A percentile compares a stretch with the other conserved stretches of the same genome.
Evolutionary conservation across 768 basidiomycete genomes (phyloP).

Genomic region (Tubosaeta sp.): DNA sequence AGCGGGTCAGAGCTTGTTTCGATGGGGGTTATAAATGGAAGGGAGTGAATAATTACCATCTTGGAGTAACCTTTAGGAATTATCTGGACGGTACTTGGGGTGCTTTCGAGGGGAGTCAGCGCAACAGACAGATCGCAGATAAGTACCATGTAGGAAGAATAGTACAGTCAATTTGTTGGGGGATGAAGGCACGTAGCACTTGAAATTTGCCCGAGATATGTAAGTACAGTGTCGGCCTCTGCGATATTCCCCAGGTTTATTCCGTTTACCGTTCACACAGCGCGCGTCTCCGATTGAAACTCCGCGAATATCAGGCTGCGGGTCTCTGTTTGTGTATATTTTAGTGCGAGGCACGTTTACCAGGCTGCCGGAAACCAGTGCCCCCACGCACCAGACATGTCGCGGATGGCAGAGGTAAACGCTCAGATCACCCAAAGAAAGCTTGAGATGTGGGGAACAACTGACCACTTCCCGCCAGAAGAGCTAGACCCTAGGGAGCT

Average conservation of each 20-base stretch:
- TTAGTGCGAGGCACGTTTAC: conserved; percentile 7
- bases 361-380: too few species aligned
- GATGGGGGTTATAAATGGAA: neutral
- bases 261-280: neutral
- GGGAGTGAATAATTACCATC: too few species aligned
- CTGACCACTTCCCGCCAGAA: neutral
- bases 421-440: neutral
- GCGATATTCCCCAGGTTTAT: neutral
- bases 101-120: too few species aligned
- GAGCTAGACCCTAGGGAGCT: conserved; percentile 6
- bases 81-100: too few species aligned
- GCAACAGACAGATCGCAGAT: neutral
- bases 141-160: too few species aligned
- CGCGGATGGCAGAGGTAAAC: neutral
- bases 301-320: neutral
- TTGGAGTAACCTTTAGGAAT: too few species aligned
- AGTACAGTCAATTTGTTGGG: neutral
- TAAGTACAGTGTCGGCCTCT: too few species aligned
- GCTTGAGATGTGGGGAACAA: neutral
- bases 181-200: too few species aligned
- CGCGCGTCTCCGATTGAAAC: conserved; percentile 3
- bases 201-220: neutral
- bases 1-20: neutral
- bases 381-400: neutral
- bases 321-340: conserved; percentile 10